These are phyloP conservation scores for Blastobotrys chiropterorum DNA, from an alignment of 805 yeast genomes.

Conservation along the genomic window DNA sequence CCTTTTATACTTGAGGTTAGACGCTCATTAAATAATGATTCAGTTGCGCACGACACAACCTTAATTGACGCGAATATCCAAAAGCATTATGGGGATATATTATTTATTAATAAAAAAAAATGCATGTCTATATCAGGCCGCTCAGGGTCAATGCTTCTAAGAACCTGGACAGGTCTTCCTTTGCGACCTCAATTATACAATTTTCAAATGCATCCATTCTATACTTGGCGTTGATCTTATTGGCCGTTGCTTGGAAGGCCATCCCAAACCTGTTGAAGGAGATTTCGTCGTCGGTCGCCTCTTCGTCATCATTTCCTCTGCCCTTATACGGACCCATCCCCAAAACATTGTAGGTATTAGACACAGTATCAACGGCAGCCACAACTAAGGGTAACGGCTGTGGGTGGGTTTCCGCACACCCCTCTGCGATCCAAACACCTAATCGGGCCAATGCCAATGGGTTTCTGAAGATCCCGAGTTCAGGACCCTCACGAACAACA, in stretches of 20 bases:
- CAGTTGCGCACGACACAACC: no score
- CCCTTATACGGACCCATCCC: conserved; percentile 86
- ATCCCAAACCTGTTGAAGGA: conserved; percentile 73
- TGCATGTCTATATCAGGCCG: conserved; percentile 39
- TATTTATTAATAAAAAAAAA: no score
- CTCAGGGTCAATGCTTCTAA: conserved; percentile 75
- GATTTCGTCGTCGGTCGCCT: conserved; percentile 34
- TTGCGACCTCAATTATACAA: conserved; percentile 81
- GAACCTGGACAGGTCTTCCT: conserved; percentile 83
- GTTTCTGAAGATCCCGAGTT: conserved; percentile 67
- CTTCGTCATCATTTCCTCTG: conserved; percentile 28
- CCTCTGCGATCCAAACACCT: conserved; percentile 88
- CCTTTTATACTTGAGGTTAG: no score
- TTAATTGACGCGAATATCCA: no score
- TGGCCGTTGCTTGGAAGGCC: conserved; percentile 86
- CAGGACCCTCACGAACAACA: conserved; percentile 85
- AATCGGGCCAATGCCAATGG: conserved; percentile 79
- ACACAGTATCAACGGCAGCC: conserved; percentile 68
- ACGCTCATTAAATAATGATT: no score
- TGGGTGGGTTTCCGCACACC: conserved; percentile 72
- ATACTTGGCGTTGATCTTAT: conserved; percentile 77
- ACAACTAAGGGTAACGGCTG: conserved; percentile 71
- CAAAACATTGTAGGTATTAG: conserved; percentile 77
- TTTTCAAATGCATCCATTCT: conserved; percentile 93
- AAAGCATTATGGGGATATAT: no score